Conservation (phyloP, 1,284 basidiomycete genomes). For the Ganoderma lucidum region DNA sequence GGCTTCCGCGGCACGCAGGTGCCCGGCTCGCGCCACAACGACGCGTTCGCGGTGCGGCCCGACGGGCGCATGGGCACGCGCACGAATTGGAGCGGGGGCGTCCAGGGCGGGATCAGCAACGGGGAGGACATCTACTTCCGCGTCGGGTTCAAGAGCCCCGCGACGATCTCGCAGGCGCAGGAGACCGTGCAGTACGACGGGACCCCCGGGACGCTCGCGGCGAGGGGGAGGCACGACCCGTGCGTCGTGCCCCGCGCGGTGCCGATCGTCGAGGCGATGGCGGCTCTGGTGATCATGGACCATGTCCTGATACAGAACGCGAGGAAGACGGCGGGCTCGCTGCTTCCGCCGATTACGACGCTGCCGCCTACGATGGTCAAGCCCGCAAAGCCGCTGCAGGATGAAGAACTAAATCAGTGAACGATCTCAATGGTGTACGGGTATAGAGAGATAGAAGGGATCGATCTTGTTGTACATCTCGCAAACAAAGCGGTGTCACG, state of each 20-base stretch:
- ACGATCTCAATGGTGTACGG: neutral
- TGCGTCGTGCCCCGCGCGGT: slow-evolving; percentile 98
- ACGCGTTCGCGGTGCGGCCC: slow-evolving; percentile 78
- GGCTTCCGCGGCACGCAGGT: slow-evolving; percentile 98
- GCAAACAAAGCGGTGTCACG: neutral
- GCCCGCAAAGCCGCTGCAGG: slow-evolving; percentile 42
- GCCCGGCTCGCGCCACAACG: slow-evolving; percentile 94
- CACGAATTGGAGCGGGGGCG: slow-evolving; percentile 97
- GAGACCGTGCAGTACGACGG: slow-evolving; percentile 94
- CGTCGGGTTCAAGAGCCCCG: slow-evolving; percentile 98
- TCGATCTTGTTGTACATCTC: slow-evolving; percentile 16
- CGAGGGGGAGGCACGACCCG: slow-evolving; percentile 95
- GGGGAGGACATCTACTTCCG: slow-evolving; percentile 98
- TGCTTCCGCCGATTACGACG: slow-evolving; percentile 82
- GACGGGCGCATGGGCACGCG: slow-evolving; percentile 84
- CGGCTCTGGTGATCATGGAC: slow-evolving; percentile 95
- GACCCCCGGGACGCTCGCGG: slow-evolving; percentile 85
- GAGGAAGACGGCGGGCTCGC: slow-evolving; percentile 68
- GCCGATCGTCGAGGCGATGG: slow-evolving; percentile 99
- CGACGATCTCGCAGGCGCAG: slow-evolving; percentile 96
- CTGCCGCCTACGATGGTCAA: slow-evolving; percentile 89
- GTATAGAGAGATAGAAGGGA: neutral
- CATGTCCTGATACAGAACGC: slow-evolving; percentile 88
- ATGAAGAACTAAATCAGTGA: slow-evolving; percentile 18
- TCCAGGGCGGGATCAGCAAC: slow-evolving; percentile 98